Conservation (phyloP, 768 basidiomycete genomes). For the Suillus hirtellus region DNA sequence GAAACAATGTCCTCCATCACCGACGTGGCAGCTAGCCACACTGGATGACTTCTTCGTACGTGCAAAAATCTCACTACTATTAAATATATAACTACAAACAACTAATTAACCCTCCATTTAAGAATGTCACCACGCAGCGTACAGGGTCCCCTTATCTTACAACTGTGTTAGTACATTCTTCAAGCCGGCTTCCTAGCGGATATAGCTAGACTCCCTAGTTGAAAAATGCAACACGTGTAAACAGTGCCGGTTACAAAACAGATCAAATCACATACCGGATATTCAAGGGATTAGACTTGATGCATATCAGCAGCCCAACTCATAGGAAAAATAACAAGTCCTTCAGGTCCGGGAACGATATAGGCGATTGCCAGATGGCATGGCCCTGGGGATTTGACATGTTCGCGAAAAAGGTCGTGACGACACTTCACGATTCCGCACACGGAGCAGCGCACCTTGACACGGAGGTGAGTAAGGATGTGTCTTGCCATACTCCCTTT, state of each 20-base stretch:
- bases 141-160: not conserved
- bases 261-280: not conserved
- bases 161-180: too few species aligned
- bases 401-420: not conserved
- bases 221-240: not conserved
- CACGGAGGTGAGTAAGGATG: slow-evolving; percentile 10
- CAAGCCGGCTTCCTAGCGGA: not conserved
- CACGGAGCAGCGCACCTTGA: slow-evolving; percentile 1
- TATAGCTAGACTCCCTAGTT: not conserved
- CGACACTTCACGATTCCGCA: not conserved
- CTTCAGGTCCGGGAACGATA: not conserved
- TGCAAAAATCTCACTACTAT: too few species aligned
- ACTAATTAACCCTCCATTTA: not conserved
- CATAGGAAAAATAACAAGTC: not conserved
- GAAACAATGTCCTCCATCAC: too few species aligned
- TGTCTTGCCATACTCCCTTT: slow-evolving; percentile 8
- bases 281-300: not conserved
- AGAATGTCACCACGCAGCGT: not conserved
- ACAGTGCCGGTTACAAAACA: not conserved
- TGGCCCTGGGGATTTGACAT: not conserved
- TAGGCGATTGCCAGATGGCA: not conserved
- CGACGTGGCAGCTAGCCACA: too few species aligned
- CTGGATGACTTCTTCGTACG: not conserved
- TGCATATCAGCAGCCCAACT: not conserved
- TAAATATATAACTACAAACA: not conserved